Evolutionary conservation across 2,329 filamentous ascomycete species (phyloP).

Genomic region (Trichoderma arundinaceum): DNA sequence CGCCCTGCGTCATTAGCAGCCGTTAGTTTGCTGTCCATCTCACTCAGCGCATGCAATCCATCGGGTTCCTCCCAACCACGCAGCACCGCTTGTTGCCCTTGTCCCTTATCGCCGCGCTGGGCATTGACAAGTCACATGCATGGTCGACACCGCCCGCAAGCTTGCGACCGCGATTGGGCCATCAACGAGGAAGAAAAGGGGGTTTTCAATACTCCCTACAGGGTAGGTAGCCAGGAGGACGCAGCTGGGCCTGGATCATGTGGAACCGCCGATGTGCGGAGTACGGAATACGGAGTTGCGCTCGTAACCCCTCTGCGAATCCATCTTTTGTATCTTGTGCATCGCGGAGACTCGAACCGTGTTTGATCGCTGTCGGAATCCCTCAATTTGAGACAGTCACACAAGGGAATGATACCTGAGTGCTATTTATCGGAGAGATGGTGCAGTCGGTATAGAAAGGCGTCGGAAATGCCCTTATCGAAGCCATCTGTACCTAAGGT

Average conservation of each 20-base stretch:
- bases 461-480: too few species aligned
- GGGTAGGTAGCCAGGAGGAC: not conserved
- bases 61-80: not conserved
- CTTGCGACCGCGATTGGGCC: not conserved
- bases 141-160: not conserved
- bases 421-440: too few species aligned
- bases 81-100: not conserved
- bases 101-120: not conserved
- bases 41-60: not conserved
- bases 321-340: too few species aligned
- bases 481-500: too few species aligned
- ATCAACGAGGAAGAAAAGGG: not conserved
- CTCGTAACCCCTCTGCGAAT: too few species aligned
- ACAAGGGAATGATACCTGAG: too few species aligned
- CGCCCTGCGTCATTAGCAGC: not conserved
- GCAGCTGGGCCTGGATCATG: too few species aligned
- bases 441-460: too few species aligned
- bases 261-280: not conserved
- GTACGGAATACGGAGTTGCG: too few species aligned
- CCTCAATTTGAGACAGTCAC: too few species aligned
- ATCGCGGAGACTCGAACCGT: too few species aligned
- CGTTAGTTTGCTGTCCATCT: not conserved
- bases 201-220: not conserved
- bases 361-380: too few species aligned
- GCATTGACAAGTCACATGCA: slow-evolving; percentile 9